A percentile compares a stretch with the other conserved stretches of the same genome.
These are phyloP conservation scores for Ceratocystis ficicola DNA, from an alignment of 2,329 filamentous ascomycete species.

Conservation along the genomic window DNA sequence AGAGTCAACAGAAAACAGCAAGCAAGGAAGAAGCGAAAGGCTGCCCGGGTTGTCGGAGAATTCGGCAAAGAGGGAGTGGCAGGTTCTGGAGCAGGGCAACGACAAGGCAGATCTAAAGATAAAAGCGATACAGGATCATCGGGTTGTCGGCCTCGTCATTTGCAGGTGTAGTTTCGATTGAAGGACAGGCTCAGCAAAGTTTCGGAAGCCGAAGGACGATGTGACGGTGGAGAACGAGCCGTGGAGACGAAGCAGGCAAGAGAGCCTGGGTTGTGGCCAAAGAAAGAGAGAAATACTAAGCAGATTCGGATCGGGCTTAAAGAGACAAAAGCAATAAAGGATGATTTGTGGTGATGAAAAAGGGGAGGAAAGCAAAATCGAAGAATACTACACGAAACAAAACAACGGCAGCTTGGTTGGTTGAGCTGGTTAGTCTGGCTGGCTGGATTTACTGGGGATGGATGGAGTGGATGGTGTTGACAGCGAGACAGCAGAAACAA, in stretches of 20 bases:
- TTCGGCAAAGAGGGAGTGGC: not conserved
- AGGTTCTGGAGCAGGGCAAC: not conserved
- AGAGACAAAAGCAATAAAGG: not conserved
- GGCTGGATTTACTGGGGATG: not conserved
- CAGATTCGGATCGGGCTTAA: not conserved
- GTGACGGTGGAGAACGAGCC: not conserved
- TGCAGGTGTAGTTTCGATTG: no score
- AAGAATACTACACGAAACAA: not conserved
- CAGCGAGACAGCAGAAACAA: not conserved
- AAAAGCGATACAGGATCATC: not conserved
- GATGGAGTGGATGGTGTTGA: not conserved
- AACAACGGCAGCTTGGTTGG: not conserved
- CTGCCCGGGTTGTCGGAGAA: not conserved
- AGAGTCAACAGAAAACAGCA: not conserved
- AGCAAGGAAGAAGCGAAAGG: constrained; percentile 4
- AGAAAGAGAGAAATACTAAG: not conserved
- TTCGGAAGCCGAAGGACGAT: not conserved
- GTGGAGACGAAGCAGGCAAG: not conserved
- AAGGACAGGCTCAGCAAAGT: no score
- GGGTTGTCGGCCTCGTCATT: not conserved
- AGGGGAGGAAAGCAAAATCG: not conserved
- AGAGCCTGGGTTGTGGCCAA: not conserved
- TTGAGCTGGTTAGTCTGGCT: not conserved
- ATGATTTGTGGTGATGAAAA: not conserved
- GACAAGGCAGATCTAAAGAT: not conserved